phyloP scores from a whole-genome alignment of 2,329 filamentous ascomycete species.

The Trichoderma asperellum region DNA sequence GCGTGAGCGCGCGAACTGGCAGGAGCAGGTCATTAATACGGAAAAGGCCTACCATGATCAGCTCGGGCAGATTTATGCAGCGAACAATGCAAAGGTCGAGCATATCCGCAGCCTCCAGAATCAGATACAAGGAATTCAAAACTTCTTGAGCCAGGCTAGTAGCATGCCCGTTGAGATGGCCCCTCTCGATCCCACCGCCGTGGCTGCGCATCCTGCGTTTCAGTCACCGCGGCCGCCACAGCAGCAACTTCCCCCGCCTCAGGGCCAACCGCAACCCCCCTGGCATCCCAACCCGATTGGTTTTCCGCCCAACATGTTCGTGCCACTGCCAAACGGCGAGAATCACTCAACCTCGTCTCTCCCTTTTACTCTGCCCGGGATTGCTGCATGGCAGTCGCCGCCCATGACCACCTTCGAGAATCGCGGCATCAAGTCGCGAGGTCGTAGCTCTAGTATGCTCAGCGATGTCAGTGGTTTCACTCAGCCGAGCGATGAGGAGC shows the following conservation, averaged over 20 bases:
- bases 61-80: slow-evolving; percentile 45
- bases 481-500: slow-evolving; percentile 60
- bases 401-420: slow-evolving; percentile 45
- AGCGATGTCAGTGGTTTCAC: slow-evolving; percentile 70
- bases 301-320: slow-evolving; percentile 39
- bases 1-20: slow-evolving; percentile 54
- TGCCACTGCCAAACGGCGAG: slow-evolving; percentile 44
- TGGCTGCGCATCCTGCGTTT: slow-evolving; percentile 4
- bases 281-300: slow-evolving; percentile 46
- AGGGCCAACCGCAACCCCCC: slow-evolving; percentile 35
- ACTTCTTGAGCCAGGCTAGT: slow-evolving; percentile 39
- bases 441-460: slow-evolving; percentile 68
- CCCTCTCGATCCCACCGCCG: background rate
- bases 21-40: slow-evolving; percentile 51
- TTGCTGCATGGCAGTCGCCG: slow-evolving; percentile 43
- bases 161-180: slow-evolving; percentile 41
- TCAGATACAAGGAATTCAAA: slow-evolving; percentile 42
- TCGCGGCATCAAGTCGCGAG: slow-evolving; percentile 50
- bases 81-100: slow-evolving; percentile 40
- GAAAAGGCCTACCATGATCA: slow-evolving; percentile 53
- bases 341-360: slow-evolving; percentile 40
- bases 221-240: slow-evolving; percentile 26
- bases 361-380: slow-evolving; percentile 38
- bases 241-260: background rate
- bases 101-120: slow-evolving; percentile 39